These are phyloP conservation scores for Termitomyces sp. DNA, from an alignment of 768 basidiomycete genomes.

Conservation along the genomic window DNA sequence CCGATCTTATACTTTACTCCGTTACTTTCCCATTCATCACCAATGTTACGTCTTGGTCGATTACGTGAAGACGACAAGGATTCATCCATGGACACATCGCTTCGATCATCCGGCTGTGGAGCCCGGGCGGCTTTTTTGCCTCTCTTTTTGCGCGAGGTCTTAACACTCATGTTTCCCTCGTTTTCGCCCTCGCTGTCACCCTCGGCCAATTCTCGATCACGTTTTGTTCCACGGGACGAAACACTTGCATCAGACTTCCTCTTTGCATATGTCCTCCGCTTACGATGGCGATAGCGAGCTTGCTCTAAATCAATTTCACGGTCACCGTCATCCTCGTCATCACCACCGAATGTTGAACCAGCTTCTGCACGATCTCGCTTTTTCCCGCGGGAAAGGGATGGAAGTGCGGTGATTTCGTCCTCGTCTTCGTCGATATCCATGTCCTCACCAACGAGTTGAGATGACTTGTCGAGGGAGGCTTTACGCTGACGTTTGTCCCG, in stretches of 20 bases:
- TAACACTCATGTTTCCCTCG: conserved; percentile 21
- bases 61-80: conserved; percentile 45
- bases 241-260: conserved; percentile 40
- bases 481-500: conserved; percentile 55
- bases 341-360: conserved; percentile 64
- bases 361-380: conserved; percentile 76
- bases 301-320: conserved; percentile 33
- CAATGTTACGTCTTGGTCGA: conserved; percentile 47
- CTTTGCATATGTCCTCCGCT: conserved; percentile 50
- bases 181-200: conserved; percentile 38
- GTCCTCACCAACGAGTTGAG: conserved; percentile 28
- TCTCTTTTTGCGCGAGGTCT: conserved; percentile 43
- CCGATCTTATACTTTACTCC: conserved; percentile 70
- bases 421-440: conserved; percentile 46
- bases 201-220: conserved; percentile 51
- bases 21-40: conserved; percentile 73
- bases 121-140: conserved; percentile 36
- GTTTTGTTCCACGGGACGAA: conserved; percentile 53
- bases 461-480: conserved; percentile 37
- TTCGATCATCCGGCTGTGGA: conserved; percentile 27
- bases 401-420: conserved; percentile 35
- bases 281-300: conserved; percentile 41
- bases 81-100: conserved; percentile 46
- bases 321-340: conserved; percentile 39
- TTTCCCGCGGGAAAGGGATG: conserved; percentile 45